Evolutionary conservation across 768 basidiomycete species (phyloP).

Genomic region (Leccinum disarticulatum): DNA sequence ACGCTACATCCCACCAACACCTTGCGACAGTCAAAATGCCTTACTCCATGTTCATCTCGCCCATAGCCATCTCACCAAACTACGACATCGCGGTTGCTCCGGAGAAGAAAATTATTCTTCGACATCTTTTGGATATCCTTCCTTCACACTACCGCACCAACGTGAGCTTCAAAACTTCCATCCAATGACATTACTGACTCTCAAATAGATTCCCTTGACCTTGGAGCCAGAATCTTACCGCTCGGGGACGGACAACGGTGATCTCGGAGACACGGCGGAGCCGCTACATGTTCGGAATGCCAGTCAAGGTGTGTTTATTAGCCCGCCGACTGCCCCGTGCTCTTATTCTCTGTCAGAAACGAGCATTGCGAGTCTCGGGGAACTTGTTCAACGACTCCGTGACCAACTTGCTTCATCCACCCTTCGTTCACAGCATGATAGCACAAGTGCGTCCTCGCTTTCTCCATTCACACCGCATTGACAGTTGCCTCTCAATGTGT

Average conservation of each 20-base stretch:
- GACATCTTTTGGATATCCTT: background rate
- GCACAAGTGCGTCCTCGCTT: background rate
- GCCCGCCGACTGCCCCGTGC: background rate
- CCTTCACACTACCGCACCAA: background rate
- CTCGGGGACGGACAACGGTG: background rate
- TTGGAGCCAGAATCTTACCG: background rate
- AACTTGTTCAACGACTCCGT: background rate
- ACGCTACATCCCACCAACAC: background rate
- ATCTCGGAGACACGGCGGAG: background rate
- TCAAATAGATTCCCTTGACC: background rate
- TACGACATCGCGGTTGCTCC: background rate
- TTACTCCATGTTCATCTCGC: background rate
- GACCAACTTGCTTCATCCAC: background rate
- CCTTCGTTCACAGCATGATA: background rate
- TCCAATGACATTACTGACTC: background rate
- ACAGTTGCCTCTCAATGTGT: background rate
- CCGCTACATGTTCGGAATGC: background rate
- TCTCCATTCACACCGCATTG: background rate
- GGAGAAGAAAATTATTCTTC: background rate
- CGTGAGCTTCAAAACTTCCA: background rate
- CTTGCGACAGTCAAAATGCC: background rate
- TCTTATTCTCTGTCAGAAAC: background rate
- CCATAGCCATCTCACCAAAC: background rate
- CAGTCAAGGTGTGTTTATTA: background rate
- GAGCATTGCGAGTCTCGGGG: background rate